These are phyloP conservation scores for Pseudozyma sp. DNA, from an alignment of 1,284 basidiomycete species.

Conservation along the genomic window DNA sequence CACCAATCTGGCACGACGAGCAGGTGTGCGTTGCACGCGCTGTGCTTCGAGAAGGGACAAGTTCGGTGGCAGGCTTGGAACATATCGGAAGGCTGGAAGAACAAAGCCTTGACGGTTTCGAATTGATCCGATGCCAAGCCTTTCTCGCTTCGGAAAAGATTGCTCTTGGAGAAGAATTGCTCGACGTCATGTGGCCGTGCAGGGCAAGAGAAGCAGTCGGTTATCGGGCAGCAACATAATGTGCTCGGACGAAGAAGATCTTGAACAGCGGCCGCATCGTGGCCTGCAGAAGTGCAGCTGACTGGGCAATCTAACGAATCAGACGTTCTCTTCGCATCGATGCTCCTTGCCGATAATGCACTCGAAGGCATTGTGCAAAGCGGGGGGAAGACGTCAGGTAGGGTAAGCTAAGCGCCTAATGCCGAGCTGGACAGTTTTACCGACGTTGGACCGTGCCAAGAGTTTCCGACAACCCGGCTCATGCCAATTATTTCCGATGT, in stretches of 20 bases:
- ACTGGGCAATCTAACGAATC: too few species aligned
- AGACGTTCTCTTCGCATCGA: too few species aligned
- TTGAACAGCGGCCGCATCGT: constrained; percentile 11
- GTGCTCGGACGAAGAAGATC: neutral
- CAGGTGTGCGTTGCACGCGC: too few species aligned
- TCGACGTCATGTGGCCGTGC: constrained; percentile 16
- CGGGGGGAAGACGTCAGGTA: neutral
- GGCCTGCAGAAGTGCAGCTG: neutral
- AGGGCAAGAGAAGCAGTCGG: neutral
- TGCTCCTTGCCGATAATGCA: too few species aligned
- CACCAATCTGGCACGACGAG: too few species aligned
- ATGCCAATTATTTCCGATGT: too few species aligned
- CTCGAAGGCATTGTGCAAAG: neutral
- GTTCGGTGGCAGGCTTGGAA: too few species aligned
- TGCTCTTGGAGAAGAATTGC: neutral
- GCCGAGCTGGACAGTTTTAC: neutral
- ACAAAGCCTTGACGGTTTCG: too few species aligned
- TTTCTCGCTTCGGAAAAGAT: neutral
- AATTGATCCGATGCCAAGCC: constrained; percentile 10
- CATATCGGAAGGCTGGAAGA: too few species aligned
- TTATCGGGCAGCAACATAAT: too few species aligned
- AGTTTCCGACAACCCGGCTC: neutral
- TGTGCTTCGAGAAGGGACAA: too few species aligned
- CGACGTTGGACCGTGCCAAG: constrained; percentile 4
- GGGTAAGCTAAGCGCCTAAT: neutral